Evolutionary conservation across 1,284 basidiomycete species (phyloP).

Genomic region (Laetiporus sulphureus): DNA sequence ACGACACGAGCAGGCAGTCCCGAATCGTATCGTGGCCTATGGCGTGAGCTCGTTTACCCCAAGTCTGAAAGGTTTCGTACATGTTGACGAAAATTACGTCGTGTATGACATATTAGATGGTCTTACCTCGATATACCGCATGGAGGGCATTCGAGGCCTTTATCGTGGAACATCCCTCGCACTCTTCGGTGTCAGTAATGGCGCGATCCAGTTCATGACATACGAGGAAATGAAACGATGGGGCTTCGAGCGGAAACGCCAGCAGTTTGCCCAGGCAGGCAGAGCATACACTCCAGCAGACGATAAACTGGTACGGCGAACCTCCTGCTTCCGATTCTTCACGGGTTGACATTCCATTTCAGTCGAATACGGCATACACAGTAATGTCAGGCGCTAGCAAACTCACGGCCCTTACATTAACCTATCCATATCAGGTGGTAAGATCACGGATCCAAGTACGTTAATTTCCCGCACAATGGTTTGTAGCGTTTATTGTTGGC

Average conservation of each 20-base stretch:
- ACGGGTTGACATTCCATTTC: neutral
- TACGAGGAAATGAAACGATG: conserved; percentile 96
- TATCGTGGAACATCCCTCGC: conserved; percentile 89
- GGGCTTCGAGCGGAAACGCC: conserved; percentile 74
- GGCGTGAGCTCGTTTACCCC: conserved; percentile 44
- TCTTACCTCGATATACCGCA: conserved; percentile 56
- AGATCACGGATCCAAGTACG: conserved; percentile 88
- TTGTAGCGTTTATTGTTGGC: neutral
- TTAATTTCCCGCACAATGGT: conserved; percentile 8
- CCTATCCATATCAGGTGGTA: conserved; percentile 98
- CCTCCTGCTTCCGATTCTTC: neutral
- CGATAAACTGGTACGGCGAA: conserved; percentile 75
- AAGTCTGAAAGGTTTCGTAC: neutral
- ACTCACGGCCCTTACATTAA: conserved; percentile 76
- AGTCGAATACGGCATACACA: conserved; percentile 93
- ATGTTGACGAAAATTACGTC: neutral
- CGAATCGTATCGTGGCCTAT: conserved; percentile 70
- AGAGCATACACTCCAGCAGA: conserved; percentile 60
- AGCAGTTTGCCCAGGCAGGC: conserved; percentile 51
- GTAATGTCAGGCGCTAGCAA: conserved; percentile 91
- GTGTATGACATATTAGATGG: conserved; percentile 51
- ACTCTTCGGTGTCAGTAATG: conserved; percentile 91
- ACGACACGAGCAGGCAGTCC: conserved; percentile 67
- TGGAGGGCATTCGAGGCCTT: conserved; percentile 78
- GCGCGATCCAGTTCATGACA: conserved; percentile 92